Conservation (phyloP, 257 asterid species). For the Solanum medicagineum region DNA sequence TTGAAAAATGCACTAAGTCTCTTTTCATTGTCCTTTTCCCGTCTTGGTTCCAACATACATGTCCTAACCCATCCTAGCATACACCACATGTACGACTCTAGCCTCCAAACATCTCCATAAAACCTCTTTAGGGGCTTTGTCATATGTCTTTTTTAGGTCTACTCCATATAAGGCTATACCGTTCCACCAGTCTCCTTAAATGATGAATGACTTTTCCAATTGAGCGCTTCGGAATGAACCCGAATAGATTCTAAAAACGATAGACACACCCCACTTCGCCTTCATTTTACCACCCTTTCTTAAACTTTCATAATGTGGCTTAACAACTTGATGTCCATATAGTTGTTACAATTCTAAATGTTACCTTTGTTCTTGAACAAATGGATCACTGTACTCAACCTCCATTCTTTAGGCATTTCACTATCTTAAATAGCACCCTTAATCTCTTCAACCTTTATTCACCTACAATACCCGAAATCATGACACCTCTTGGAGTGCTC, state of each 20-base stretch:
- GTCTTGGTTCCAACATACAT: background rate
- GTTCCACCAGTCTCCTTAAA: background rate
- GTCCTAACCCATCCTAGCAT: background rate
- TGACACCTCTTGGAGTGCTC: background rate
- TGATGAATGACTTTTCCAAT: background rate
- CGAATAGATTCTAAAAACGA: background rate
- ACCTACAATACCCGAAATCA: background rate
- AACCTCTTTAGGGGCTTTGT: background rate
- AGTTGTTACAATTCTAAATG: background rate
- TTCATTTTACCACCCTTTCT: background rate
- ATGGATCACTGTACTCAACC: background rate
- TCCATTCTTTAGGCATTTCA: background rate
- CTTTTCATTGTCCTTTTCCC: background rate
- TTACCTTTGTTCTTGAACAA: background rate
- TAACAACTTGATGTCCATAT: background rate
- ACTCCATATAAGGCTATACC: background rate
- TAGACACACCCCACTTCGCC: background rate
- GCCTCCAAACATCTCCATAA: background rate
- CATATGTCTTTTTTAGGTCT: background rate
- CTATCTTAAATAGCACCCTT: background rate
- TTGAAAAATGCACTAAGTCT: background rate
- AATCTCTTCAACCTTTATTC: background rate
- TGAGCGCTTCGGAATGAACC: background rate
- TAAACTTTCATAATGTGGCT: background rate
- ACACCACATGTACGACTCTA: background rate